Evolutionary conservation across 805 yeast genomes (phyloP), one percentile per base, ranked within the genome.

Genomic region (Cyberlindnera maritima): DNA sequence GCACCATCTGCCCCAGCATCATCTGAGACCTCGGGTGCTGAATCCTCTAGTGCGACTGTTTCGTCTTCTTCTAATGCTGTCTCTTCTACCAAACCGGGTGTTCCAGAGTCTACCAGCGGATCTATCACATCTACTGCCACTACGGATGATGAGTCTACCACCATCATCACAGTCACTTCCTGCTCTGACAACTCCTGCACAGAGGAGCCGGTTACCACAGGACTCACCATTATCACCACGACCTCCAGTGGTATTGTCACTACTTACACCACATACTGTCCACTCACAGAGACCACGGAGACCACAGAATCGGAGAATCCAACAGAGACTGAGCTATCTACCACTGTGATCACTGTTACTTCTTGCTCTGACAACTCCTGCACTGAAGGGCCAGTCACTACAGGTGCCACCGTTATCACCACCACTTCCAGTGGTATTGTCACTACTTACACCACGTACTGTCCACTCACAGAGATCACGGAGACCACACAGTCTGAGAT

Each of bases 381-480:
- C n/a, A n/a, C 44, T 32, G 20, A n/a, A 13, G 10, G 26, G 2
- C 19, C 36, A 11, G 19, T 41, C 1, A 41, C 48, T 18, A 44
- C 48, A 1, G 48, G 48, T 38, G 37, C 41, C 4, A 31, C 43
- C 13, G 31, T 44, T n/a, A 29, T 48, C 10, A 48, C 51, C 2
- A 25, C 31, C 3, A 44, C 48, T 4, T 21, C 34, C 7, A 52
- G 58, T 58, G 65, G 63, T 50, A 61, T 57, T 38, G 58, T 62
- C 47, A 65, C 69, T 40, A 57, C 56, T 41, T 63, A 59, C 64
- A 67, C 69, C 54, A 44, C 48, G 2, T 48, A 43, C 26, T 48
- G 47, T 23, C 48, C 47, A 31, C 37, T 48, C 5, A 32, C 42
- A 8, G n/a, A 28, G 31, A 28, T 12, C 14, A 18, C 36, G 2